Percentiles rank a stretch among this genome's conserved stretches.
These are phyloP conservation scores for Neurospora sp. DNA, from an alignment of 2,329 filamentous ascomycete species.

Conservation along the genomic window DNA sequence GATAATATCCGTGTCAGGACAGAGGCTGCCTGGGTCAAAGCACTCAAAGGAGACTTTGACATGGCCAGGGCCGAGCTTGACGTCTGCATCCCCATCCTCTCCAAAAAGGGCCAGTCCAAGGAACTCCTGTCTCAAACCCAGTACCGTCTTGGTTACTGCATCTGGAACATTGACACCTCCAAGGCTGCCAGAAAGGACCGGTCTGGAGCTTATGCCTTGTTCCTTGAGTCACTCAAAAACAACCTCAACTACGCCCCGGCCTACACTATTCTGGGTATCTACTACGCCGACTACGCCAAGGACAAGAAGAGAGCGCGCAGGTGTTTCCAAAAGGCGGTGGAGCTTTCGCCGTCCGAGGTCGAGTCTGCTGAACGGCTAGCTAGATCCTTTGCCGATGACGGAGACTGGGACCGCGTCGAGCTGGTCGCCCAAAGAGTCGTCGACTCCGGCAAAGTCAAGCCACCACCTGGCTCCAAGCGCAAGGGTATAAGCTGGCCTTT, in stretches of 20 bases:
- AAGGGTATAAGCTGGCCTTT: conserved; percentile 95
- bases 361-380: conserved; percentile 81
- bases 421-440: conserved; percentile 83
- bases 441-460: conserved; percentile 86
- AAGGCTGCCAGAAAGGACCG: conserved; percentile 68
- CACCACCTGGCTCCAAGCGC: conserved; percentile 84
- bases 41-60: conserved; percentile 67
- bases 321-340: conserved; percentile 94
- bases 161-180: conserved; percentile 76
- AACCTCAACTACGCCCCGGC: conserved; percentile 82
- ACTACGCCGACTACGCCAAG: conserved; percentile 82
- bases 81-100: conserved; percentile 55
- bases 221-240: conserved; percentile 73
- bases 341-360: conserved; percentile 79
- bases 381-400: conserved; percentile 73
- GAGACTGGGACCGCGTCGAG: conserved; percentile 96
- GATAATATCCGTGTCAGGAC: conserved; percentile 70
- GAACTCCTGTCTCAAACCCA: conserved; percentile 78
- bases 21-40: conserved; percentile 88
- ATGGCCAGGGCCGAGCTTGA: conserved; percentile 61
- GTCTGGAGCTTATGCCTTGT: conserved; percentile 72
- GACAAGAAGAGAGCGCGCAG: conserved; percentile 80
- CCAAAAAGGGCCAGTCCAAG: conserved; percentile 46
- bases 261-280: conserved; percentile 84
- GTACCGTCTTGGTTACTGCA: conserved; percentile 76